These are phyloP conservation scores for Hygrocybe punicea DNA, from an alignment of 768 basidiomycete genomes.

Conservation along the genomic window DNA sequence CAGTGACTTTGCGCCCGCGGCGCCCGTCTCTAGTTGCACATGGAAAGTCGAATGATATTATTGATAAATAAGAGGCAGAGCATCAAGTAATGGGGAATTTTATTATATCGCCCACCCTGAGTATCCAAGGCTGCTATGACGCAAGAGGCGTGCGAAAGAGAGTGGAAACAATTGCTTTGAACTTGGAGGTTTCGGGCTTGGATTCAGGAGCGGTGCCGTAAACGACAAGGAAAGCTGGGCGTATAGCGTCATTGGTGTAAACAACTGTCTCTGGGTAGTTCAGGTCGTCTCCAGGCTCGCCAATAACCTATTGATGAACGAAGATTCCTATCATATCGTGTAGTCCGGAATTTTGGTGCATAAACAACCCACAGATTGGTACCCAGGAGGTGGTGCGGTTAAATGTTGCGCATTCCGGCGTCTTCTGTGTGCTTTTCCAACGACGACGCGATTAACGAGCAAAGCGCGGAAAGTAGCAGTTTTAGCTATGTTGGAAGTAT, in stretches of 20 bases:
- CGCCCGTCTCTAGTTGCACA: background rate
- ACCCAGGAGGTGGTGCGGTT: slow-evolving; percentile 51
- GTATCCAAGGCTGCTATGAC: slow-evolving; percentile 28
- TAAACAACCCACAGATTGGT: slow-evolving; percentile 49
- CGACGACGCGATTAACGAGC: slow-evolving; percentile 59
- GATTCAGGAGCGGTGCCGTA: slow-evolving; percentile 43
- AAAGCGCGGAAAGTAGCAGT: slow-evolving; percentile 46
- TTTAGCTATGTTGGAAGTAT: slow-evolving; percentile 43
- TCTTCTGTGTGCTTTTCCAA: slow-evolving; percentile 54
- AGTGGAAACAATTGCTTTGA: slow-evolving; percentile 35
- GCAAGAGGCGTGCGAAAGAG: slow-evolving; percentile 50
- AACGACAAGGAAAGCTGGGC: slow-evolving; percentile 63
- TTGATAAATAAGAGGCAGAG: background rate
- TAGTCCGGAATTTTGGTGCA: background rate
- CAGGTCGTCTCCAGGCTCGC: slow-evolving; percentile 59
- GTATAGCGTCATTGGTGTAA: slow-evolving; percentile 62
- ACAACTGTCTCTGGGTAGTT: slow-evolving; percentile 72
- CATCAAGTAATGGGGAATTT: slow-evolving; percentile 11
- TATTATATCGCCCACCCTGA: slow-evolving; percentile 5
- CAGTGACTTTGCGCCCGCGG: background rate
- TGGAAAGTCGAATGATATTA: background rate
- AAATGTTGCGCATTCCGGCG: slow-evolving; percentile 48
- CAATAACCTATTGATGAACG: slow-evolving; percentile 62
- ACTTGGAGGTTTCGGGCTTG: slow-evolving; percentile 25
- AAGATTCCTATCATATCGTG: background rate